phyloP scores from a whole-genome alignment of 2,329 filamentous ascomycete species.

The Madurella fahalii region DNA sequence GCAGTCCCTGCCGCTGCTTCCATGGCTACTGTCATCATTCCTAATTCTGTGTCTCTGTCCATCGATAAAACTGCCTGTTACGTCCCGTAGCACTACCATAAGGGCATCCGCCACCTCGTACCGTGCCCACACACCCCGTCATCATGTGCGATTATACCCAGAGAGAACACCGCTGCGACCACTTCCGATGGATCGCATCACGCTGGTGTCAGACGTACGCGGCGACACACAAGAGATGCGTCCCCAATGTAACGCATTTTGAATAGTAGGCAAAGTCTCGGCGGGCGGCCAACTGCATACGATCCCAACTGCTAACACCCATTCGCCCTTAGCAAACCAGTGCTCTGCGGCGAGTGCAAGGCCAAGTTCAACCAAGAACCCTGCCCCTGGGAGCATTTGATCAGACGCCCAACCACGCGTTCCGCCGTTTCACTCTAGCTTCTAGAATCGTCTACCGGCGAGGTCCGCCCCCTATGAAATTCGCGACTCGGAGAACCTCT shows the following conservation, averaged over 20 bases:
- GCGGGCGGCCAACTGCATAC: not conserved
- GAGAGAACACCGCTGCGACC: slow-evolving; percentile 29
- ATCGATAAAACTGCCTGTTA: not conserved
- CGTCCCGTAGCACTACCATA: not conserved
- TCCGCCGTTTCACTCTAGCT: not conserved
- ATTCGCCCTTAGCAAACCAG: not conserved
- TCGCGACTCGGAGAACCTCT: too few relatives aligned
- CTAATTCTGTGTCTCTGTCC: not conserved
- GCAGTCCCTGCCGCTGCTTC: not conserved
- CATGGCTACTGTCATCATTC: not conserved
- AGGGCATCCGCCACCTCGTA: not conserved
- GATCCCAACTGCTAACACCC: not conserved
- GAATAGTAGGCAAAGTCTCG: slow-evolving; percentile 18
- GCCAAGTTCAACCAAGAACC: slow-evolving; percentile 9
- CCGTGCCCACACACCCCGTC: not conserved
- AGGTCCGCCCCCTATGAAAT: too few relatives aligned
- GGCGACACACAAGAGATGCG: slow-evolving; percentile 27
- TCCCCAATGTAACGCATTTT: slow-evolving; percentile 27
- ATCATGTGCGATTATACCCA: slow-evolving; percentile 38
- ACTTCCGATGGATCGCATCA: slow-evolving; percentile 30
- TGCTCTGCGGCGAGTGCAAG: slow-evolving; percentile 20
- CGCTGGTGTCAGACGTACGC: slow-evolving; percentile 29
- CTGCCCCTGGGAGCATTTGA: slow-evolving; percentile 18
- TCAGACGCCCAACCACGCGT: slow-evolving; percentile 7
- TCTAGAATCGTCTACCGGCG: too few relatives aligned